Percentiles rank a stretch among this genome's conserved stretches.
Conservation (phyloP, 2,329 filamentous ascomycete genomes). For the Penicillium brevicompactum region DNA sequence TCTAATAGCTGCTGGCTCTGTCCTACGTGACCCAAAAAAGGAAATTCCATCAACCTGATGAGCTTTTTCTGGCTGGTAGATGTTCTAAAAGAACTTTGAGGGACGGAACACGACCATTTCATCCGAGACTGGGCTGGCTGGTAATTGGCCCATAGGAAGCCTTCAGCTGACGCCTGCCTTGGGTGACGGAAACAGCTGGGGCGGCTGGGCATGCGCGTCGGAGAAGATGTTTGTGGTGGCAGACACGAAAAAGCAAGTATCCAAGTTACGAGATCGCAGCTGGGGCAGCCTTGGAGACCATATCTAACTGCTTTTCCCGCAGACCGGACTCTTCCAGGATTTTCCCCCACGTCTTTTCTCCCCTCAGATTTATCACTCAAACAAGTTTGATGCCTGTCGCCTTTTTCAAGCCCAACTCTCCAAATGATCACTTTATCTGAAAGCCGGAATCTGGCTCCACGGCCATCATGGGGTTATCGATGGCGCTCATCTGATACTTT, state of each 20-base stretch:
- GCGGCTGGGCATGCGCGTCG: neutral
- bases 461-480: conserved; percentile 4
- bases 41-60: too few species aligned
- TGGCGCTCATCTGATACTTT: conserved; percentile 25
- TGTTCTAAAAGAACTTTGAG: too few species aligned
- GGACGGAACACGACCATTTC: too few species aligned
- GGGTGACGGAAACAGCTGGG: too few species aligned
- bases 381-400: too few species aligned
- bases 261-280: neutral
- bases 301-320: neutral
- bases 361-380: too few species aligned
- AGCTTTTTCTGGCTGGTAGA: too few species aligned
- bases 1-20: too few species aligned
- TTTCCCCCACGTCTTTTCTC: neutral
- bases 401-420: neutral
- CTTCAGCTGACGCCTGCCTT: too few species aligned
- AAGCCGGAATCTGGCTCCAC: neutral
- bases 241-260: neutral
- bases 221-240: neutral
- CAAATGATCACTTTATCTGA: neutral
- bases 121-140: too few species aligned
- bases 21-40: too few species aligned
- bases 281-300: neutral
- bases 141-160: too few species aligned
- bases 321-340: neutral